Conservation (phyloP, 129 eudicot species). For the Flaveria trinervia region DNA sequence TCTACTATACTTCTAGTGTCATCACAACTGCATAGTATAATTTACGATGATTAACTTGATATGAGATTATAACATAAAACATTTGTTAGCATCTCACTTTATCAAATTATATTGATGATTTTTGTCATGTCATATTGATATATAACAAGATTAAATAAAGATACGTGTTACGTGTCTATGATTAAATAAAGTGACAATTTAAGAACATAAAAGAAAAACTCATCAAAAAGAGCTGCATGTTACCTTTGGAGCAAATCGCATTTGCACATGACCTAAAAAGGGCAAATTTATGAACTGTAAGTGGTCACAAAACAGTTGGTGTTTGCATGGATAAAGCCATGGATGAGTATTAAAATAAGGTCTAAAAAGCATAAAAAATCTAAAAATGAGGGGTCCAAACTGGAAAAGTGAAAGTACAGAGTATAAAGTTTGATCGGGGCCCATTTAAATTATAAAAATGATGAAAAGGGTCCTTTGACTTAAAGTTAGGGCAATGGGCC, state of each 20-base stretch:
- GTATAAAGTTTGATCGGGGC: slow-evolving; percentile 24
- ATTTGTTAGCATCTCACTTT: neutral
- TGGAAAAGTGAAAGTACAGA: slow-evolving; percentile 19
- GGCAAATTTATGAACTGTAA: slow-evolving; percentile 38
- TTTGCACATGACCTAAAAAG: slow-evolving; percentile 40
- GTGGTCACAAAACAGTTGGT: slow-evolving; percentile 41
- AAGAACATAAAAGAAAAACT: neutral
- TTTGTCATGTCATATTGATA: neutral
- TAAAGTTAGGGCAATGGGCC: slow-evolving; percentile 35
- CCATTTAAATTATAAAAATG: slow-evolving; percentile 24
- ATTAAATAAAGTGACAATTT: neutral
- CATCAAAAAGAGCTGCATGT: slow-evolving; percentile 8
- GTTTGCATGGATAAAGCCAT: slow-evolving; percentile 43
- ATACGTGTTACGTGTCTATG: neutral
- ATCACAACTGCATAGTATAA: too few species aligned
- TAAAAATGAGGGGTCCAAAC: slow-evolving; percentile 37
- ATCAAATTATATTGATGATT: neutral
- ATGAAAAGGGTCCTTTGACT: slow-evolving; percentile 39
- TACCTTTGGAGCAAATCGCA: slow-evolving; percentile 23
- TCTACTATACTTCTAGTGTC: too few species aligned
- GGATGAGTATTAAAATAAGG: slow-evolving; percentile 21
- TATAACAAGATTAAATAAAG: neutral
- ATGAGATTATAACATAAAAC: neutral
- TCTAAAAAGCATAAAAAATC: slow-evolving; percentile 16
- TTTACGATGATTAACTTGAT: neutral